Evolutionary conservation across 306 rosid genomes (phyloP).

Genomic region (Lablab purpureus): DNA sequence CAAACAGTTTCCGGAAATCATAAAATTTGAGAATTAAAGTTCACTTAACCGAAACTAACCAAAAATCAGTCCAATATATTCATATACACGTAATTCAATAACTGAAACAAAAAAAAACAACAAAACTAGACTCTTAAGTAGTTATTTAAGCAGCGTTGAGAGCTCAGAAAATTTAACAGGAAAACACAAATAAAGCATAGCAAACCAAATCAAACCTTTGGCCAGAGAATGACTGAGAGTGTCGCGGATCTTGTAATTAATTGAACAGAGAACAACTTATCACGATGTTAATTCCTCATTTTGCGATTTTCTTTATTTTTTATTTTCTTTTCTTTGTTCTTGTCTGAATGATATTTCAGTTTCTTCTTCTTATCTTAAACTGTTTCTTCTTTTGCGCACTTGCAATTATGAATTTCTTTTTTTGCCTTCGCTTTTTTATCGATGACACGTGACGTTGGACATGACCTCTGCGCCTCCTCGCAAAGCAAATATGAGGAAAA

Average conservation of each 20-base stretch:
- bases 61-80: constrained; percentile 19
- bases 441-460: constrained; percentile 41
- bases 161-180: background rate
- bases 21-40: constrained; percentile 23
- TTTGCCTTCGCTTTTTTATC: background rate
- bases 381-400: background rate
- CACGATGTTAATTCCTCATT: background rate
- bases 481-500: background rate
- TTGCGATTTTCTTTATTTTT: background rate
- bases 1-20: background rate
- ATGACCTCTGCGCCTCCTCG: background rate
- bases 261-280: background rate
- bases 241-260: constrained; percentile 16
- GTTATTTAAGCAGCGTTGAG: background rate
- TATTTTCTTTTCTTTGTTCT: background rate
- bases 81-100: background rate
- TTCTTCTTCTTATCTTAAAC: constrained; percentile 26
- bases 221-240: background rate
- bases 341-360: background rate
- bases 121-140: background rate
- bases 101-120: constrained; percentile 16
- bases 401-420: constrained; percentile 7
- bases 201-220: constrained; percentile 20
- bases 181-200: background rate
- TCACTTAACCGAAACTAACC: background rate